These are phyloP conservation scores for Fusarium sp. DNA, from an alignment of 2,329 filamentous ascomycete genomes.

Conservation along the genomic window DNA sequence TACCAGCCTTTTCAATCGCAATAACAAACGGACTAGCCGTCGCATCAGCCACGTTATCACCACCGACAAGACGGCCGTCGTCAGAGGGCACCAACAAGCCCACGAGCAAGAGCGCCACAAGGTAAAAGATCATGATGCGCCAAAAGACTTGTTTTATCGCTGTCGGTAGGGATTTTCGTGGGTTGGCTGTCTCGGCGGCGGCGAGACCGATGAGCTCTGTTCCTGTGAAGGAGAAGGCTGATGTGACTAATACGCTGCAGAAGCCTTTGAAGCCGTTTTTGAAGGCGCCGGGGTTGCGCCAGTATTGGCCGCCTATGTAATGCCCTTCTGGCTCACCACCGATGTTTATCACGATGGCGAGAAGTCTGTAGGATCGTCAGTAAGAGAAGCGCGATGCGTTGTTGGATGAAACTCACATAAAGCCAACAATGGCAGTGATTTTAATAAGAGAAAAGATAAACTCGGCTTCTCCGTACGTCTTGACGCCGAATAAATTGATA, in stretches of 20 bases:
- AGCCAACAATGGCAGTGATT: conserved; percentile 84
- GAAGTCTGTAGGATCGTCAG: conserved; percentile 64
- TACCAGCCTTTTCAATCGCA: conserved; percentile 85
- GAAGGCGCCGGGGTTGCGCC: conserved; percentile 83
- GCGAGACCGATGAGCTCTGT: conserved; percentile 82
- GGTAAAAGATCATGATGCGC: conserved; percentile 91
- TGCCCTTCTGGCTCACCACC: conserved; percentile 78
- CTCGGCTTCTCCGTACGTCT: conserved; percentile 89
- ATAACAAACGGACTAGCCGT: conserved; percentile 93
- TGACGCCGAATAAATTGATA: conserved; percentile 91
- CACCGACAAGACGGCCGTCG: conserved; percentile 70
- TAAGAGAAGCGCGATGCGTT: fast-evolving
- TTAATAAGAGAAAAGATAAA: conserved; percentile 90
- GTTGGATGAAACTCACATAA: conserved; percentile 72
- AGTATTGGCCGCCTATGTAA: conserved; percentile 85
- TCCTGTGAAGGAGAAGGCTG: conserved; percentile 80
- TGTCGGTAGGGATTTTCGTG: conserved; percentile 82
- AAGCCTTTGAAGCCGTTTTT: conserved; percentile 85
- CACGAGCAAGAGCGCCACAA: conserved; percentile 84
- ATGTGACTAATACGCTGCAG: conserved; percentile 80
- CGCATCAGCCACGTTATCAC: conserved; percentile 68
- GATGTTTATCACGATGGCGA: conserved; percentile 86
- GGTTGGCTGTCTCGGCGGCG: conserved; percentile 81
- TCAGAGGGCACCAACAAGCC: conserved; percentile 84
- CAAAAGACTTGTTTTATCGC: conserved; percentile 96